Conservation (phyloP, 495 filamentous ascomycete species). For the Penicillium canescens region DNA sequence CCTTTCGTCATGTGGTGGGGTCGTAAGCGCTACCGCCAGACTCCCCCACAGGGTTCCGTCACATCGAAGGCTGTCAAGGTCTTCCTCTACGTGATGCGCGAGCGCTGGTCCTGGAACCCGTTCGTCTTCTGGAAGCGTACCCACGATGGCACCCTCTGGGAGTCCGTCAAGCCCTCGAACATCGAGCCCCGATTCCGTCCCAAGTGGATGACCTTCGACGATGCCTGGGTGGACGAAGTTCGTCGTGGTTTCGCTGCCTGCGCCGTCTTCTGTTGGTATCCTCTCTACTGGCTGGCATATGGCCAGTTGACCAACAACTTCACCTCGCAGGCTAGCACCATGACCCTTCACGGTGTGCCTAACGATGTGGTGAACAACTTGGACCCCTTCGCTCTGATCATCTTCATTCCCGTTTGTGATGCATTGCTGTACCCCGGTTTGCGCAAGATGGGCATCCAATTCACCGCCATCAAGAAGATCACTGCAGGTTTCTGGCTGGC, state of each 20-base stretch:
- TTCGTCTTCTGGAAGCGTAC: constrained; percentile 35
- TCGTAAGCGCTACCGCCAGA: constrained; percentile 57
- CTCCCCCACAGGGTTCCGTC: constrained; percentile 65
- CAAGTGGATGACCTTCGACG: constrained; percentile 72
- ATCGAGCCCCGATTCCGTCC: constrained; percentile 40
- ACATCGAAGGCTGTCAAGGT: constrained; percentile 56
- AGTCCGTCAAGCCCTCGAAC: constrained; percentile 65
- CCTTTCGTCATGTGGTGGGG: constrained; percentile 60
- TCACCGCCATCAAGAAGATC: constrained; percentile 69
- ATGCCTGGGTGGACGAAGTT: constrained; percentile 72
- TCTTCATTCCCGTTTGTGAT: constrained; percentile 69
- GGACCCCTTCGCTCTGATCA: constrained; percentile 68
- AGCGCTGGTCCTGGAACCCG: constrained; percentile 60
- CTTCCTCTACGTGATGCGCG: constrained; percentile 56
- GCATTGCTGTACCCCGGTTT: constrained; percentile 64
- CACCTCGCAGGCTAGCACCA: constrained; percentile 50
- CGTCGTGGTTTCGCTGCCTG: constrained; percentile 68
- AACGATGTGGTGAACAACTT: constrained; percentile 76
- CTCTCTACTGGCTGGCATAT: constrained; percentile 66
- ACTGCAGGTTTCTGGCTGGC: constrained; percentile 64
- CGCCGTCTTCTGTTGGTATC: constrained; percentile 64
- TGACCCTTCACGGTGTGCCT: constrained; percentile 51
- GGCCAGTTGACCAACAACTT: constrained; percentile 64
- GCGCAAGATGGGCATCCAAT: constrained; percentile 56
- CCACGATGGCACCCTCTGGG: constrained; percentile 59